Base-by-base conservation (phyloP, 441 rosid genomes). In the Francoa sonchifolia region DNA sequence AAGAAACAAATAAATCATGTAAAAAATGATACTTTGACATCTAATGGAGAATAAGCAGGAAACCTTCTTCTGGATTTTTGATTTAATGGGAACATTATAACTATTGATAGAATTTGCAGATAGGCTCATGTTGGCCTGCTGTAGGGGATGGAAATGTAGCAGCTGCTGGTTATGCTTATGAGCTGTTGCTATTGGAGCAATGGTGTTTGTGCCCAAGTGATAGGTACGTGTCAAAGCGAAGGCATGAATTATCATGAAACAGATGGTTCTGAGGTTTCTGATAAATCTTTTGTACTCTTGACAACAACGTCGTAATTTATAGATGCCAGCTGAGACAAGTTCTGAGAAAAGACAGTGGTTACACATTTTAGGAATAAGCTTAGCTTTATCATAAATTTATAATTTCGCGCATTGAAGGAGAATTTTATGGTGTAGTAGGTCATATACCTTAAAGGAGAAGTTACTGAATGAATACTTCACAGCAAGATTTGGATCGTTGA, bases 361-460 rank as follows among this genome's bases (percentile, higher is more conserved):
- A 33, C 39, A 35, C 20, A 35, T 16, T 8, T 35, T 9, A 13
- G 18, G 2, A 35, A 35, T 3, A 33, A 27, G n/a, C 31, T 27
- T 11, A 27, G 6, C 31, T 0, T 27, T 7, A 27, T 7, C 8
- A 27, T 27, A 27, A 27, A 27, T 2, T 21, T 2, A 21, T 2
- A 21, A 21, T 21, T 21, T 21, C 34, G 5, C 6, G 14, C 14
- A 19, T 36, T 13, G 22, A 21, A 12, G 28, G 13, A 44, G 10
- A 33, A 11, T 33, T 14, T 10, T 18, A 37, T n/a, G 35, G 25
- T 16, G 42, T 13, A 11, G 17, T 19, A 42, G 30, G 43, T 36
- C 63, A 57, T n/a, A n/a, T 46, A 92, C 97, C 99, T 92, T 87
- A 53, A 73, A 92, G 23, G 97, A 87, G 71, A 92, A 92, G 63